A percentile compares a stretch with the other conserved stretches of the same genome.
Evolutionary conservation across 1,139 yeast species (phyloP).

Genomic region (Magnusiomyces fungicola): DNA sequence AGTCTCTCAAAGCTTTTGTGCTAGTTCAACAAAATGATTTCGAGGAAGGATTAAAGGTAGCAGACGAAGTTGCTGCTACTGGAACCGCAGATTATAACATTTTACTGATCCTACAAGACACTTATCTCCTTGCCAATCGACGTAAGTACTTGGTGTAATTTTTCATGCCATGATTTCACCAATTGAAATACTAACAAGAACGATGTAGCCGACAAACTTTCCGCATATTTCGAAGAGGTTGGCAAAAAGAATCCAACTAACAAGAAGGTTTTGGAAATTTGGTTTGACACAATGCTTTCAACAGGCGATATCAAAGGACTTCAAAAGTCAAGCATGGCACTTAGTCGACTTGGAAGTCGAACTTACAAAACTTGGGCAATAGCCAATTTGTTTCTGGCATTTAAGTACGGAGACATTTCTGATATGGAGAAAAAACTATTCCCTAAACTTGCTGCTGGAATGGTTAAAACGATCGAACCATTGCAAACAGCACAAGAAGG

Average conservation of each 20-base stretch:
- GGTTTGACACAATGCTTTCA: conserved; percentile 31
- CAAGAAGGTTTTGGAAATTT: conserved; percentile 21
- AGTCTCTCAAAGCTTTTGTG: conserved; percentile 41
- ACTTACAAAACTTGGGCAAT: conserved; percentile 40
- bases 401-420: conserved; percentile 26
- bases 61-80: conserved; percentile 38
- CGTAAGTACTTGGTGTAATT: neutral
- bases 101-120: conserved; percentile 37
- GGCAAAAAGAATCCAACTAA: conserved; percentile 38
- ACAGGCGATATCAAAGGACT: conserved; percentile 29
- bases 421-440: conserved; percentile 42
- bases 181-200: no score
- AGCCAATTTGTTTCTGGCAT: conserved; percentile 31
- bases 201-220: conserved; percentile 26
- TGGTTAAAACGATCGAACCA: conserved; percentile 44
- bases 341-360: conserved; percentile 24
- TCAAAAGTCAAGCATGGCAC: conserved; percentile 32
- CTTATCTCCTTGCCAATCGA: conserved; percentile 6
- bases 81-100: conserved; percentile 52
- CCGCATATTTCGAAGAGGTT: conserved; percentile 39
- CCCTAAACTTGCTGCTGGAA: conserved; percentile 49
- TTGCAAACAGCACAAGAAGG: conserved; percentile 49
- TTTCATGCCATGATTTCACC: no score
- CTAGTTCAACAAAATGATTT: conserved; percentile 39
- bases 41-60: conserved; percentile 40